phyloP scores from a whole-genome alignment of 202 grass and related monocot genomes.

The Cymbopogon flexuosus region DNA sequence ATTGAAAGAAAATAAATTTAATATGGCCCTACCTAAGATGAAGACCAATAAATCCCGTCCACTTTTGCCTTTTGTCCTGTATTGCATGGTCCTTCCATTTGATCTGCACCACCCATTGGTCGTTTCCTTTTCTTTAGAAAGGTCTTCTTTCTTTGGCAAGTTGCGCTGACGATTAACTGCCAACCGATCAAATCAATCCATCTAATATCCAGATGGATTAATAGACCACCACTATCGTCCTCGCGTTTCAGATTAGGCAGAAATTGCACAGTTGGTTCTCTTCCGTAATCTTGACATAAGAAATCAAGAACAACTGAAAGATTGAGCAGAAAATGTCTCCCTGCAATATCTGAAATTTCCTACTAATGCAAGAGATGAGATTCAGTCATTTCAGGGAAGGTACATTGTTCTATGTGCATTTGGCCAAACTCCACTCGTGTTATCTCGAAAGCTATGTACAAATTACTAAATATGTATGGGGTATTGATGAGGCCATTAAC shows the following conservation, averaged over 20 bases:
- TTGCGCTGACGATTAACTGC: neutral
- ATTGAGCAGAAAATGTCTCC: neutral
- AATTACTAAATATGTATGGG: conserved; percentile 20
- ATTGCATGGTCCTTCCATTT: conserved; percentile 23
- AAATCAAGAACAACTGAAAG: neutral
- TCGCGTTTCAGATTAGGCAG: neutral
- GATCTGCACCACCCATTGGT: neutral
- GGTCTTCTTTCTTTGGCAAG: neutral
- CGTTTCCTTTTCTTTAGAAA: neutral
- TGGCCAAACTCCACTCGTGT: conserved; percentile 1
- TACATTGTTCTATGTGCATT: neutral
- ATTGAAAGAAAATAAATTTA: neutral
- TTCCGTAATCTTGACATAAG: neutral
- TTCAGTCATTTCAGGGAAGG: neutral
- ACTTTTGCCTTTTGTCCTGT: neutral
- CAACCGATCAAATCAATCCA: neutral
- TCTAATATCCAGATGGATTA: neutral
- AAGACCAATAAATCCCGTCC: conserved; percentile 12
- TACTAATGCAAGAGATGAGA: neutral
- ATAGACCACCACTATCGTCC: neutral
- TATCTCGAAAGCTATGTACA: conserved; percentile 45
- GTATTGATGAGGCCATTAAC: conserved; percentile 7
- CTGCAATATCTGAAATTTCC: neutral
- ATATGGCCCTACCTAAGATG: neutral
- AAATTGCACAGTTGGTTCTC: neutral